Evolutionary conservation across 2,329 filamentous ascomycete genomes (phyloP), one percentile per base, ranked within the genome.

Genomic region (Lojkania enalia): DNA sequence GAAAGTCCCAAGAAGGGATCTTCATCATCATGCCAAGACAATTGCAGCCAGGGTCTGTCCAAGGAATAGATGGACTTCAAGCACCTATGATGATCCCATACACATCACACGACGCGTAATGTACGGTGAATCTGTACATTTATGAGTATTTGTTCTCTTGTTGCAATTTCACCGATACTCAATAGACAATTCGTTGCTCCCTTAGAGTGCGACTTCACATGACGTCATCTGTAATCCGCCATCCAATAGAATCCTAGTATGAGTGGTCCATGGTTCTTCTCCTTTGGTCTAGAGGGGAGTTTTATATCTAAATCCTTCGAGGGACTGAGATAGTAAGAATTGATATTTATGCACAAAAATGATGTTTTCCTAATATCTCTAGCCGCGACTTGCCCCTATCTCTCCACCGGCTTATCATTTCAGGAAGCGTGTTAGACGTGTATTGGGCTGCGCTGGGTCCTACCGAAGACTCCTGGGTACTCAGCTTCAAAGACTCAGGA

Each of bases 371-470:
- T 39, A 12, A 4, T 19, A 4, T 1, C 20, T 9, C 15, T 31
- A 66, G 66, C 41, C 63, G 54, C 23, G 61, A 66, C 30, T 59
- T 66, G 13, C 61, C 66, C 14, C 38, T 50, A 11, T 48, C 57
- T 5, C 56, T 70, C 19, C 54, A 57, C 25, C 35, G 57, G n/a
- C 49, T 67, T 13, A 50, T 70, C 13, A 38, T 47, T 7, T 44
- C 51, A 11, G 61, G 55, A 20, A 58, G 53, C 11, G 53, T 64
- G 14, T 39, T 51, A 30, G 59, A 64, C 20, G 54, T 66, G 1
- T 48, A 68, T 39, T 68, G 64, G 64, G 64, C 64, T 12, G 53
- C 56, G 2, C 44, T 69, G 4, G 64, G 66, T 6, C 51, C 60
- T 2, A 37, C 49, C 1, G 16, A 51, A n/a, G 60, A 68, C 25